Evolutionary conservation across 192 early-diverging fungal genomes (phyloP).

Genomic region (Backusella mclennaniae): DNA sequence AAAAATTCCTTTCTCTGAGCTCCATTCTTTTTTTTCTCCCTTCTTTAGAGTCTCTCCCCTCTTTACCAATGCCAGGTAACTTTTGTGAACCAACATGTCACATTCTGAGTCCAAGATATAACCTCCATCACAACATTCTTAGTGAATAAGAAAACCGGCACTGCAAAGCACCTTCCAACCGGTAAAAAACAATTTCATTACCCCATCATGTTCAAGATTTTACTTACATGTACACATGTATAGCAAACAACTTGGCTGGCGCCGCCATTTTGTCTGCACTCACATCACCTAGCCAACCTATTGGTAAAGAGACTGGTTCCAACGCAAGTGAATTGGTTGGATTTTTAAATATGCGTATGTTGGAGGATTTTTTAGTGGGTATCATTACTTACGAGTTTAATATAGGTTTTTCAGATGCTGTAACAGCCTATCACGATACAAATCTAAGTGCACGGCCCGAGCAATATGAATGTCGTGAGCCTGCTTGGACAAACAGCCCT

Average conservation of each 20-base stretch:
- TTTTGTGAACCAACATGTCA: no score
- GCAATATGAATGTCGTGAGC: background rate
- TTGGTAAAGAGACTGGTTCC: background rate
- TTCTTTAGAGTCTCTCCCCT: background rate
- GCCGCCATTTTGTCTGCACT: background rate
- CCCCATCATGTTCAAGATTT: no score
- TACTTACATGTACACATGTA: no score
- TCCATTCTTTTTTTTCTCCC: background rate
- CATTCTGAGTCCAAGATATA: background rate
- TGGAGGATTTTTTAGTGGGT: no score
- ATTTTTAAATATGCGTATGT: constrained; percentile 5
- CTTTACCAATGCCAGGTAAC: background rate
- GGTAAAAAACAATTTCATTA: background rate
- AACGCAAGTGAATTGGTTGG: background rate
- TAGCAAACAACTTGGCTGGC: background rate
- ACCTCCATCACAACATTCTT: background rate
- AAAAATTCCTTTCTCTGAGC: no score
- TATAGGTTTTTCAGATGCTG: background rate
- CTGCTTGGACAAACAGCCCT: background rate
- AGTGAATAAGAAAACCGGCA: background rate
- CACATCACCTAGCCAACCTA: background rate
- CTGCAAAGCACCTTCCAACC: background rate
- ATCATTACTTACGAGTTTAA: no score
- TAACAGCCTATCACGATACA: background rate
- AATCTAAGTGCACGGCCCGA: background rate